Evolutionary conservation across 352 stramenopile species (phyloP).

Genomic region (Pythium dissotocum): DNA sequence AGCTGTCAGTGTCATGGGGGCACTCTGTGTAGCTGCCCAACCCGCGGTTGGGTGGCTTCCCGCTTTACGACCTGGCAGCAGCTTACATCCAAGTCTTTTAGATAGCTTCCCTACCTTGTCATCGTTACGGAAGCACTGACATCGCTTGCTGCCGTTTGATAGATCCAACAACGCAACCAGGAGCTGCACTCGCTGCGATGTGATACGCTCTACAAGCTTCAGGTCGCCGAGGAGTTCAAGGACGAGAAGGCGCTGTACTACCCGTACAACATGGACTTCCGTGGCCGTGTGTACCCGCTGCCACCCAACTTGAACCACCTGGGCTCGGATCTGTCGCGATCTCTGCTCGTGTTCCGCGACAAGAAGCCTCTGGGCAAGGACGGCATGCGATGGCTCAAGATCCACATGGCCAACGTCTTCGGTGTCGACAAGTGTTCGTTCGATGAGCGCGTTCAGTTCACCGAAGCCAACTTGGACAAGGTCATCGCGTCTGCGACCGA

Average conservation of each 20-base stretch:
- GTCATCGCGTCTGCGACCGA: conserved; percentile 89
- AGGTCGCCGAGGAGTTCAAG: conserved; percentile 95
- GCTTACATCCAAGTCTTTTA: conserved; percentile 8
- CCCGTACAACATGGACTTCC: conserved; percentile 99
- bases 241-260: conserved; percentile 98
- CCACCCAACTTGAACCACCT: conserved; percentile 99
- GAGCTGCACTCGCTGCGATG: conserved; percentile 95
- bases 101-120: not conserved
- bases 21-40: conserved; percentile 8
- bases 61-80: conserved; percentile 7
- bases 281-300: conserved; percentile 97
- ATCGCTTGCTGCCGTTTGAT: conserved; percentile 14
- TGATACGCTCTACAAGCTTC: conserved; percentile 95
- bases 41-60: conserved; percentile 19
- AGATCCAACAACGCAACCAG: conserved; percentile 80
- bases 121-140: conserved; percentile 6
- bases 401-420: conserved; percentile 93
- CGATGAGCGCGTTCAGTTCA: conserved; percentile 95
- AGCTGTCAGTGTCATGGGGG: not conserved
- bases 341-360: conserved; percentile 95
- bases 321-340: conserved; percentile 97
- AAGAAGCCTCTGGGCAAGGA: conserved; percentile 93
- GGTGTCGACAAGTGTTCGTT: conserved; percentile 95
- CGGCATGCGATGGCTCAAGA: conserved; percentile 98
- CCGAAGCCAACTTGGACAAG: conserved; percentile 93